Evolutionary conservation across 257 asterid genomes (phyloP).

Genomic region (Buddleja alternifolia): DNA sequence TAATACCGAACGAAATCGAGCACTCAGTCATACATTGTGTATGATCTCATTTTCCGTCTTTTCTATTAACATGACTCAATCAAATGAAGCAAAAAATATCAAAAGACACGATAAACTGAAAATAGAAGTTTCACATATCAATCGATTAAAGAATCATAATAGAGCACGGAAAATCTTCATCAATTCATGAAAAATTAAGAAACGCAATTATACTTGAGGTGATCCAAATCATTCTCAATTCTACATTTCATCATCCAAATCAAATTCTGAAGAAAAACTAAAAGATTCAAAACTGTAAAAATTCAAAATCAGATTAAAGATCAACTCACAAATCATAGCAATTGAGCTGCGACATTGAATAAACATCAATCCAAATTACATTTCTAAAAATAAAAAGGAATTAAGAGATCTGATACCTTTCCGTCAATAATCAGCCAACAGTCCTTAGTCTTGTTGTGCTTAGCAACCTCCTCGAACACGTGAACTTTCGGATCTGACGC

Average conservation of each 20-base stretch:
- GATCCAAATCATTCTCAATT: background rate
- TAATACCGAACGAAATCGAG: background rate
- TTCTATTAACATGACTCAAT: background rate
- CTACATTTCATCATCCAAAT: background rate
- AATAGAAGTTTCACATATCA: background rate
- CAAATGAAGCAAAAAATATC: background rate
- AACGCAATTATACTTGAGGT: conserved; percentile 2
- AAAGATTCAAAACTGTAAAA: background rate
- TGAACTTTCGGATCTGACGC: conserved; percentile 60
- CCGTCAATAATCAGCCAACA: conserved; percentile 87
- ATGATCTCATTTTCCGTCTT: background rate
- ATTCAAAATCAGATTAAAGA: background rate
- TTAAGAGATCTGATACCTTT: conserved; percentile 51
- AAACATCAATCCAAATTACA: too few species aligned
- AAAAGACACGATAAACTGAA: background rate
- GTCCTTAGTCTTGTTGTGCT: conserved; percentile 80
- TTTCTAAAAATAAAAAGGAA: too few species aligned
- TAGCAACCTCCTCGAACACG: conserved; percentile 69
- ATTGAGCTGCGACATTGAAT: background rate
- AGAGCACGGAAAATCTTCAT: conserved; percentile 1
- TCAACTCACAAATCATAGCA: background rate
- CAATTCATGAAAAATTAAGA: background rate
- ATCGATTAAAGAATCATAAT: background rate
- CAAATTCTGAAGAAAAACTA: background rate
- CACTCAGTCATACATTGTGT: background rate